Evolutionary conservation across 805 yeast species (phyloP), one percentile per base, ranked within the genome.

Genomic region (Zygosaccharomyces bailii): DNA sequence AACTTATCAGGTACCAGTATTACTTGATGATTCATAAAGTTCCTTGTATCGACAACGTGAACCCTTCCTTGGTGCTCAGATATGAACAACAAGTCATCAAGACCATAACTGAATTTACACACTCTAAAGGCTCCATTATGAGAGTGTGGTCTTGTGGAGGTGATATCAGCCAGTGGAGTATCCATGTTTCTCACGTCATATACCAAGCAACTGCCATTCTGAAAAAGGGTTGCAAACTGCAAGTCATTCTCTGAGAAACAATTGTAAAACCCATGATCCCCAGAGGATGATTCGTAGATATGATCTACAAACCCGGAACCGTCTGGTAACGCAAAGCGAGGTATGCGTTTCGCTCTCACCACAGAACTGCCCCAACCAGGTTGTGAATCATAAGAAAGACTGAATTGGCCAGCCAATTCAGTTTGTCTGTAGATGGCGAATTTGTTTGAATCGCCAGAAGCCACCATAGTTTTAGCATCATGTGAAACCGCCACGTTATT

Each of bases 11-110:
- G 93, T 10, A 84, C 68, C 46, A 84, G 68, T 2, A 88, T 72
- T 29, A 89, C 88, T 61, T 85, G 91, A 59, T 86, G 91, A 53
- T 84, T 80, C 46, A 74, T 69, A 52, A 80, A 76, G 56, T 84
- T 78, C 49, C 96, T 75, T 19, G 88, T 74, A 61, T 90, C 96
- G 20, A 90, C 70, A 45, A 89, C 70, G 65, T 90, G 98, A 3
- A 90, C 85, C 43, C 96, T 73, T 0, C 95, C 95, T 42, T 80
- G 84, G 55, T 90, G 96, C 61, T 90, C 97, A 43, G 84, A 76
- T 2, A 90, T 72, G 42, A 85, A 77, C 45, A 90, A 67, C 47
- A 88, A 64, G 63, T 90, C 96, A 54, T 84, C 90, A 11, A 84
- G 70, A 3, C 86, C 83, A 29, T 74, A 70, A 18, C 85, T 71